A percentile compares a stretch with the other conserved stretches of the same genome.
Evolutionary conservation across 139 green algal genomes (phyloP).

Genomic region (Pleodorina starrii): DNA sequence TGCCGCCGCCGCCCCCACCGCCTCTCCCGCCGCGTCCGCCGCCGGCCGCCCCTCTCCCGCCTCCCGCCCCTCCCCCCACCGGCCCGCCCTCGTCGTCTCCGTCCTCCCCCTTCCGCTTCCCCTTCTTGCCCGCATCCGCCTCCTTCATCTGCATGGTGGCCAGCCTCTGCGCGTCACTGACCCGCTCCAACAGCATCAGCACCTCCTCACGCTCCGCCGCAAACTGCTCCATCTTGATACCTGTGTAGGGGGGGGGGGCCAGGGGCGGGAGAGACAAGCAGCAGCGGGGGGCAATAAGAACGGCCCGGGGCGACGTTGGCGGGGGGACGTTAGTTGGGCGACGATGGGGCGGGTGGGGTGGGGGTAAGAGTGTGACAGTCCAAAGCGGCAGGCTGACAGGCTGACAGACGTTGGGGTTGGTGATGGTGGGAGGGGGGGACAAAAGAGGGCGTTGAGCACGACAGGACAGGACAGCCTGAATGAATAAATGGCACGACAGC

Average conservation of each 20-base stretch:
- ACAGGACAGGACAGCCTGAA: too few species aligned
- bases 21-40: not conserved
- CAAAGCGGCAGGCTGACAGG: too few species aligned
- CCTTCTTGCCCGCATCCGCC: slow-evolving; percentile 59
- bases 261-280: not conserved
- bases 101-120: slow-evolving; percentile 61
- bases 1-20: not conserved
- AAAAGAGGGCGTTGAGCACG: too few species aligned
- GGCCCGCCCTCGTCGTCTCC: slow-evolving; percentile 32
- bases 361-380: too few species aligned
- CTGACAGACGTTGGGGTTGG: too few species aligned
- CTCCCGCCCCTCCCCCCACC: not conserved
- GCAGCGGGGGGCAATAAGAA: too few species aligned
- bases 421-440: too few species aligned
- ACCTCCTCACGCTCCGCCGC: slow-evolving; percentile 81
- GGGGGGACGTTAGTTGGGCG: not conserved
- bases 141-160: slow-evolving; percentile 89
- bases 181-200: slow-evolving; percentile 88
- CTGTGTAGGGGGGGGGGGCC: not conserved
- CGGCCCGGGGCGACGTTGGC: too few species aligned
- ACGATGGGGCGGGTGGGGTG: too few species aligned
- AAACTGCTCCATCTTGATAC: slow-evolving; percentile 89
- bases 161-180: slow-evolving; percentile 87
- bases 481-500: too few species aligned
- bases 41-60: not conserved